A percentile compares a stretch with the other conserved stretches of the same genome.
These are phyloP conservation scores for Xerocomellus amylosporus DNA, from an alignment of 768 basidiomycete species.

Conservation along the genomic window DNA sequence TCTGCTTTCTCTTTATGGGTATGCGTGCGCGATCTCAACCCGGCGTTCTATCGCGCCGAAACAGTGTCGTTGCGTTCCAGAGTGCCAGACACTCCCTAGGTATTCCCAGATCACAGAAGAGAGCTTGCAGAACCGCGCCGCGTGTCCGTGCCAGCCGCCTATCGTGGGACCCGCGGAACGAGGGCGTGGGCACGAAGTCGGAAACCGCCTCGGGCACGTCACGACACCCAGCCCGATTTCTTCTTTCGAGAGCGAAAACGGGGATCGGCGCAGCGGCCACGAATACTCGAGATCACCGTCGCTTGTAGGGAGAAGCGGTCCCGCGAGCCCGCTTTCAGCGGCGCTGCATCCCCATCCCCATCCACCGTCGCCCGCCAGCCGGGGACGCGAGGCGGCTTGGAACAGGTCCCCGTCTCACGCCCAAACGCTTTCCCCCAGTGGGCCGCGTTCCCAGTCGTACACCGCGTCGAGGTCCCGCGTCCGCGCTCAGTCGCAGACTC, in stretches of 20 bases:
- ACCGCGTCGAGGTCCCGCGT: neutral
- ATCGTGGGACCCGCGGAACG: neutral
- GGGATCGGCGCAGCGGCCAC: neutral
- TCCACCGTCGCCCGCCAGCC: neutral
- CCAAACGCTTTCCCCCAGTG: neutral
- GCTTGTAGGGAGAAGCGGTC: neutral
- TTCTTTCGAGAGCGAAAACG: conserved; percentile 24
- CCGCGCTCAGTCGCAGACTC: neutral
- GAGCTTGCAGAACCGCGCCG: neutral
- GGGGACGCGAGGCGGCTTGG: neutral
- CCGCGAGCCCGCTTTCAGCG: neutral
- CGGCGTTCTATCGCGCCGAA: neutral
- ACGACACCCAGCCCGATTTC: conserved; percentile 30
- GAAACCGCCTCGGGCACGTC: conserved; percentile 31
- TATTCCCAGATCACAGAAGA: conserved; percentile 49
- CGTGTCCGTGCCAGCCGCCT: conserved; percentile 44
- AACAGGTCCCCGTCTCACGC: neutral
- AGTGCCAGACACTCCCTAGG: conserved; percentile 74
- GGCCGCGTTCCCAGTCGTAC: neutral
- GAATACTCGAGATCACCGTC: conserved; percentile 3
- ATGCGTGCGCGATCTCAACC: neutral
- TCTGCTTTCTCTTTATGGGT: neutral
- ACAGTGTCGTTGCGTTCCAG: conserved; percentile 80
- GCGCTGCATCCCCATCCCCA: neutral
- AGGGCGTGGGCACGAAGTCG: conserved; percentile 3